Evolutionary conservation across 352 stramenopile species (phyloP).

Genomic region (Phytophthora foliorum): DNA sequence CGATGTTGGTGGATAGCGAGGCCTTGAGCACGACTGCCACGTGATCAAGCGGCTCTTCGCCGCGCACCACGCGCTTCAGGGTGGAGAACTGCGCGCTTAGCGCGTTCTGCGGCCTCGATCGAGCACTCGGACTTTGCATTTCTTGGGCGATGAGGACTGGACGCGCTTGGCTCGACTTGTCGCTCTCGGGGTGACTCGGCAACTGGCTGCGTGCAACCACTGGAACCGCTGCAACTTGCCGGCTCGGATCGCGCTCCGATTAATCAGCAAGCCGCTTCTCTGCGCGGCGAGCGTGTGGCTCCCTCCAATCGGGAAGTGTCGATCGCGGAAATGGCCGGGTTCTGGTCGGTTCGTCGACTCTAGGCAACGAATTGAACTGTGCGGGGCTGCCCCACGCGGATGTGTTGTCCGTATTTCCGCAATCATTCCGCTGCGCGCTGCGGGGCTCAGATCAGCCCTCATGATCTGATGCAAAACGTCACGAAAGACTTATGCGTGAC

Average conservation of each 20-base stretch:
- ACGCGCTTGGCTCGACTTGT: slow-evolving; percentile 8
- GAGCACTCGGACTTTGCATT: slow-evolving; percentile 31
- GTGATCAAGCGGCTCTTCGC: slow-evolving; percentile 61
- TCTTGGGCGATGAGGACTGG: slow-evolving; percentile 6
- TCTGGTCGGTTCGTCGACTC: slow-evolving; percentile 23
- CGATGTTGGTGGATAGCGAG: slow-evolving; percentile 69
- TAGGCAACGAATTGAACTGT: slow-evolving; percentile 15
- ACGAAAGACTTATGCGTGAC: neutral
- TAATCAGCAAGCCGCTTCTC: slow-evolving; percentile 16
- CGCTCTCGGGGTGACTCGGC: slow-evolving; percentile 5
- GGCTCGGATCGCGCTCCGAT: neutral
- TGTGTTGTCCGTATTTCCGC: slow-evolving; percentile 27
- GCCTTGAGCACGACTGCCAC: slow-evolving; percentile 62
- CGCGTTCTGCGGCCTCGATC: slow-evolving; percentile 2
- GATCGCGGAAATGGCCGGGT: slow-evolving; percentile 7
- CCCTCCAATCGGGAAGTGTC: slow-evolving; percentile 17
- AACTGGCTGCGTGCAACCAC: slow-evolving; percentile 11
- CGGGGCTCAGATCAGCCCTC: too few species aligned
- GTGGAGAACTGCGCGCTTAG: slow-evolving; percentile 17
- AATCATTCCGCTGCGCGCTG: slow-evolving; percentile 21
- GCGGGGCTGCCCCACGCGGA: slow-evolving; percentile 3
- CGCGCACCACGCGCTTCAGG: slow-evolving; percentile 24
- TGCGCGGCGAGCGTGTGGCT: slow-evolving; percentile 9
- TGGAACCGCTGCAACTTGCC: slow-evolving; percentile 11
- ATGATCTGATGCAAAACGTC: too few species aligned